These are phyloP conservation scores for Phialophora verrucosa DNA, from an alignment of 2,329 filamentous ascomycete species.

Conservation along the genomic window DNA sequence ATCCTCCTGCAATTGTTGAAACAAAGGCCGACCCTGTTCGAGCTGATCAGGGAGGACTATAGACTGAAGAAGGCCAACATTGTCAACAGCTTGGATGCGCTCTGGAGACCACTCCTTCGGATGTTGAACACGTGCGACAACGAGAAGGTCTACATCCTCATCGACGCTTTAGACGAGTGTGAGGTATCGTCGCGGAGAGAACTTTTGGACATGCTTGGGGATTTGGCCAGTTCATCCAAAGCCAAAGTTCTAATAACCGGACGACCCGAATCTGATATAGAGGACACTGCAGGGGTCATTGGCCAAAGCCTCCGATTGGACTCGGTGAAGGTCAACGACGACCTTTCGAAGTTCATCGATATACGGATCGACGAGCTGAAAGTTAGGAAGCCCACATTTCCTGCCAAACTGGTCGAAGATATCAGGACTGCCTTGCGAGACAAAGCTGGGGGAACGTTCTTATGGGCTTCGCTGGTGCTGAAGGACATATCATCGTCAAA, in stretches of 20 bases:
- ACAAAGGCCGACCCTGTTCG: background rate
- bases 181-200: background rate
- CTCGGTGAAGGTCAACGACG: background rate
- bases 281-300: background rate
- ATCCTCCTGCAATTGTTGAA: background rate
- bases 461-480: background rate
- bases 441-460: background rate
- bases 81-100: background rate
- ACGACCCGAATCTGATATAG: background rate
- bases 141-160: background rate
- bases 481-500: background rate
- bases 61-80: background rate
- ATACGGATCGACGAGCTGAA: no score
- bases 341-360: slow-evolving; percentile 1
- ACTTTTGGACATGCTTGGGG: background rate
- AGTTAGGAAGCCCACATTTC: no score
- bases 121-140: background rate
- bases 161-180: background rate
- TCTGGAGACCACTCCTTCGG: background rate
- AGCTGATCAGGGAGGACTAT: background rate
- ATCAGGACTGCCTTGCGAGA: background rate
- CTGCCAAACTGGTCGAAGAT: no score
- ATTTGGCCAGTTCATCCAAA: background rate
- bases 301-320: background rate
- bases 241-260: background rate